phyloP scores from a whole-genome alignment of 768 basidiomycete genomes.

The Hygrophoropsis aurantiaca region DNA sequence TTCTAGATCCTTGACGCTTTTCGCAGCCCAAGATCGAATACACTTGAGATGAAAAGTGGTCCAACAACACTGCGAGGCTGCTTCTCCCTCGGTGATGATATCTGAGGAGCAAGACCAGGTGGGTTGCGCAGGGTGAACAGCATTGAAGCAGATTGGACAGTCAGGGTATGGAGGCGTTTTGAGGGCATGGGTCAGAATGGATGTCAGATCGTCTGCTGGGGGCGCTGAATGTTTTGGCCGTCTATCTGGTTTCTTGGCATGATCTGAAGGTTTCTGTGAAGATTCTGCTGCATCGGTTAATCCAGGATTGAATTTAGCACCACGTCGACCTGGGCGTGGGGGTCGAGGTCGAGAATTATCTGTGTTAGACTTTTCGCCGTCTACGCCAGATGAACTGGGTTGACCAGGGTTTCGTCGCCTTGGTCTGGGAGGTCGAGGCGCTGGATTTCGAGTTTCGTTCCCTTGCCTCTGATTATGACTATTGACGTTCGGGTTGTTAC shows the following conservation, averaged over 20 bases:
- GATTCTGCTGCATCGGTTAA: constrained; percentile 28
- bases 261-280: neutral
- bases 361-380: neutral
- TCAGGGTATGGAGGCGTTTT: constrained; percentile 73
- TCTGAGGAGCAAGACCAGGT: constrained; percentile 86
- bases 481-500: too few species aligned
- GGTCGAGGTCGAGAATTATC: constrained; percentile 10
- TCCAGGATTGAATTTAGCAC: constrained; percentile 35
- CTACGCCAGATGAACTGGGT: too few species aligned
- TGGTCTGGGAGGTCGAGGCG: too few species aligned
- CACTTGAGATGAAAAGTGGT: constrained; percentile 90
- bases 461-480: too few species aligned
- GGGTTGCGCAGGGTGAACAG: constrained; percentile 74
- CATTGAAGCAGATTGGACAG: constrained; percentile 81
- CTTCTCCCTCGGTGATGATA: constrained; percentile 8
- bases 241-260: constrained; percentile 6
- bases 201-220: constrained; percentile 66
- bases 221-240: constrained; percentile 12
- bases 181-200: constrained; percentile 64
- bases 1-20: constrained; percentile 70
- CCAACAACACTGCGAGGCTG: constrained; percentile 72
- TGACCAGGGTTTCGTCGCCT: too few species aligned
- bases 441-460: too few species aligned
- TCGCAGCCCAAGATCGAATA: constrained; percentile 83
- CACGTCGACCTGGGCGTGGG: constrained; percentile 21